phyloP scores from a whole-genome alignment of 2,329 filamentous ascomycete genomes.

The Claviceps africana region DNA sequence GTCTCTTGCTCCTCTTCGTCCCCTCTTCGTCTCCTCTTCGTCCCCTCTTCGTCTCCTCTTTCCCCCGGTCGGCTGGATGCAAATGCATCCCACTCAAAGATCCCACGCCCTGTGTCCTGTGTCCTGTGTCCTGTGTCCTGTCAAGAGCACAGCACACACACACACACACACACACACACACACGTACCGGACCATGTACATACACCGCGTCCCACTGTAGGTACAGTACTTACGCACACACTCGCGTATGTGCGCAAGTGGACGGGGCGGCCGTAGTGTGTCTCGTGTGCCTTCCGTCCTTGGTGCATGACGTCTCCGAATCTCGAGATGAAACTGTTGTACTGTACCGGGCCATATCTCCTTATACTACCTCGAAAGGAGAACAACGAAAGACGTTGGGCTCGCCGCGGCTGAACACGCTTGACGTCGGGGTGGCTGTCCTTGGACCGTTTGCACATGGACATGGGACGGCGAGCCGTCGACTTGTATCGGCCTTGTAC shows the following conservation, averaged over 20 bases:
- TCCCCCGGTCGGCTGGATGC: background rate
- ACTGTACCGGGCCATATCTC: background rate
- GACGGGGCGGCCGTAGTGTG: background rate
- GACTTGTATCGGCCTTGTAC: constrained; percentile 3
- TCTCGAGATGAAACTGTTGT: background rate
- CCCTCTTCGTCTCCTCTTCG: background rate
- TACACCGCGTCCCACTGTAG: no score
- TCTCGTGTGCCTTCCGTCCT: background rate
- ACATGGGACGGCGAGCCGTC: background rate
- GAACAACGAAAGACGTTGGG: background rate
- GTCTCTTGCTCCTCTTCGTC: background rate
- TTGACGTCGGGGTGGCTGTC: background rate
- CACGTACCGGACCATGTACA: background rate
- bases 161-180: background rate
- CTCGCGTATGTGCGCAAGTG: background rate
- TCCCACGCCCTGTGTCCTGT: background rate
- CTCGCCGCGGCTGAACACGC: constrained; percentile 1
- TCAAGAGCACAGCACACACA: background rate
- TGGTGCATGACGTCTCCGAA: background rate
- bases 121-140: background rate
- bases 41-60: background rate
- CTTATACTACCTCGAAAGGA: background rate
- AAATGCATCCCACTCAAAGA: background rate
- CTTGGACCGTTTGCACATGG: background rate
- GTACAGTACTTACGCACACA: background rate